A percentile compares a stretch with the other conserved stretches of the same genome.
Conservation (phyloP, 352 stramenopile genomes). For the Globisporangium orthogonon region DNA sequence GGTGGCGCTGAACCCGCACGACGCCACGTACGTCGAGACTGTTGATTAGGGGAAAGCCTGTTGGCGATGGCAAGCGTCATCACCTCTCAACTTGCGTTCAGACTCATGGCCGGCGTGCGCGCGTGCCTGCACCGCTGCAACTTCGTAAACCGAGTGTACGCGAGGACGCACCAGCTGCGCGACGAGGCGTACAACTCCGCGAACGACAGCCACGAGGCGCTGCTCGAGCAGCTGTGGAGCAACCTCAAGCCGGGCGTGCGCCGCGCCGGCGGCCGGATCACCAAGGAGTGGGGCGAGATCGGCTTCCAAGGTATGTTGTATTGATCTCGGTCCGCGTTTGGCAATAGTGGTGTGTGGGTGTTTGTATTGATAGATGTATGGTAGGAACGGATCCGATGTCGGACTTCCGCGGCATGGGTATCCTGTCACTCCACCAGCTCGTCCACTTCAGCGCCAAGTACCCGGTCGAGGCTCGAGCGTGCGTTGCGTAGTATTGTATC, state of each 20-base stretch:
- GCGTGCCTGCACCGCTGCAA: conserved; percentile 62
- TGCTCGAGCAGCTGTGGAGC: conserved; percentile 77
- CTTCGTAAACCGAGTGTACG: conserved; percentile 75
- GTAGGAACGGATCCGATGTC: conserved; percentile 78
- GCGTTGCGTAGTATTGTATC: conserved; percentile 1
- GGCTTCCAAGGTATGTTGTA: conserved; percentile 65
- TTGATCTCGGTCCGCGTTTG: no score
- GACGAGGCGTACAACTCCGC: conserved; percentile 62
- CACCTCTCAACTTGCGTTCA: conserved; percentile 8
- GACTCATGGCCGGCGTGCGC: conserved; percentile 58
- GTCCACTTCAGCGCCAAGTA: conserved; percentile 72
- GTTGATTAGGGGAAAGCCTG: background rate
- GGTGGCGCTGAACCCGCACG: conserved; percentile 38
- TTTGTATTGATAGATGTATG: no score
- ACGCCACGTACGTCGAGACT: conserved; percentile 29
- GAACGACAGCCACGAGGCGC: conserved; percentile 61
- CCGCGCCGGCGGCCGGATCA: conserved; percentile 67
- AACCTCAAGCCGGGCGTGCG: conserved; percentile 77
- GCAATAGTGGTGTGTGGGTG: no score
- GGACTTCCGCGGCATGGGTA: conserved; percentile 80
- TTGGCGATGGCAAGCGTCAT: no score
- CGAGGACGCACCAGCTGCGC: conserved; percentile 37
- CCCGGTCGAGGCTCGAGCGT: conserved; percentile 68
- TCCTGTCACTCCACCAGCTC: conserved; percentile 73
- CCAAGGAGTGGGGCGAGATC: conserved; percentile 86